Evolutionary conservation across 2,329 filamentous ascomycete species (phyloP).

Genomic region (Keithomyces neogunnii): DNA sequence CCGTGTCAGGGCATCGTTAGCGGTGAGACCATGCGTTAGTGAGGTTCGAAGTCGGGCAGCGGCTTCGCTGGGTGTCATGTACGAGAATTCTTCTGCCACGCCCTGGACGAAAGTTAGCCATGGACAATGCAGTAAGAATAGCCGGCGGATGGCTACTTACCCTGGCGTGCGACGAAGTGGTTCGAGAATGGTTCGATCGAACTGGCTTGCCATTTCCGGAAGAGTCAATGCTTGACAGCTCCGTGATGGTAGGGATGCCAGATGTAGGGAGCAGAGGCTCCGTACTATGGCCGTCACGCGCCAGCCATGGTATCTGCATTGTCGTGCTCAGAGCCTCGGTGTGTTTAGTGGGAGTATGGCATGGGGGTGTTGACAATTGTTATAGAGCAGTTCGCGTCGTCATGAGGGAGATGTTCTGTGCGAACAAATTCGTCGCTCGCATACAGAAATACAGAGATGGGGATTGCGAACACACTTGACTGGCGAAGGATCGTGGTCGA

Average conservation of each 20-base stretch:
- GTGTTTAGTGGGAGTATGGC: conserved; percentile 4
- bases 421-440: background rate
- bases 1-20: conserved; percentile 71
- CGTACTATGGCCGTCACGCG: conserved; percentile 21
- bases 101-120: conserved; percentile 27
- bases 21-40: conserved; percentile 70
- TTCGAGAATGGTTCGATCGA: conserved; percentile 32
- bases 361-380: conserved; percentile 9
- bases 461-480: no score
- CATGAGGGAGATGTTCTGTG: background rate
- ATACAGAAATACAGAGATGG: background rate
- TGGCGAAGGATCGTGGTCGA: no score
- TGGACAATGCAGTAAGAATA: background rate
- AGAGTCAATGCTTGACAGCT: conserved; percentile 13
- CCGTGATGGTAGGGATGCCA: conserved; percentile 24
- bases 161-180: conserved; percentile 47
- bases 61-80: conserved; percentile 69
- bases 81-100: conserved; percentile 52
- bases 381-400: conserved; percentile 10
- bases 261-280: conserved; percentile 26
- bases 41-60: conserved; percentile 74
- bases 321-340: conserved; percentile 12
- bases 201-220: conserved; percentile 17
- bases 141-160: conserved; percentile 26
- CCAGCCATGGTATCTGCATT: conserved; percentile 31